Evolutionary conservation across 2,329 filamentous ascomycete species (phyloP), one percentile per base, ranked within the genome.

Genomic region (Colletotrichum sp.): DNA sequence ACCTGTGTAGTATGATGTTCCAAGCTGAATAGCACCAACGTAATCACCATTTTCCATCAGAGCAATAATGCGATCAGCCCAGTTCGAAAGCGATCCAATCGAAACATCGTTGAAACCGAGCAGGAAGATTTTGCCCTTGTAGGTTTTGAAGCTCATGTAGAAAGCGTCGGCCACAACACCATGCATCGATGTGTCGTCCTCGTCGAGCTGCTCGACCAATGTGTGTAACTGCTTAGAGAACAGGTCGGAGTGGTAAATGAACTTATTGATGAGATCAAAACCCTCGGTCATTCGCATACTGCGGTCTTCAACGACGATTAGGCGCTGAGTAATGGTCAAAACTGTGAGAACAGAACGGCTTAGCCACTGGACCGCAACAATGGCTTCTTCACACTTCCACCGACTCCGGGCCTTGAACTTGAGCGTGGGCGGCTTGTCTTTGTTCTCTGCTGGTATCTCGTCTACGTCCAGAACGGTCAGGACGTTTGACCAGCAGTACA

Each of bases 401-500:
- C 96, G 90, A 84, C 94, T 98, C 72, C 96, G 92, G 5, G 95
- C 91, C 81, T 91, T 93, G 85, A 99, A 99, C 60, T 91, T 92
- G 26, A 99, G 90, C 63, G 90, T 93, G 2, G 95, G 91, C 5
- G 94, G 95, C 80, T 95, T 96, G 78, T 96, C 94, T 77, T 92
- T 93, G 78, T 95, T 93, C 16, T 92, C 90, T 1, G 90, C 85
- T 24, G 90, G 89, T 15, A 93, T 88, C 79, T 97, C 94, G 67
- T 96, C 93, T 13, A 99, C 92, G 78, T 99, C 97, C 28, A 99
- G 87, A 7, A 99, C 93, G 0, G 96, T 99, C 78, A 99, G 87
- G n/a, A 99, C 92, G 81, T 99, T 99, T 3, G 97, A 99, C 97
- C 97, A 99, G 84, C 96, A 98, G 86, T 99, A 99, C 1, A 95